Evolutionary conservation across 257 asterid genomes (phyloP).

Genomic region (Nicotiana benthamiana): DNA sequence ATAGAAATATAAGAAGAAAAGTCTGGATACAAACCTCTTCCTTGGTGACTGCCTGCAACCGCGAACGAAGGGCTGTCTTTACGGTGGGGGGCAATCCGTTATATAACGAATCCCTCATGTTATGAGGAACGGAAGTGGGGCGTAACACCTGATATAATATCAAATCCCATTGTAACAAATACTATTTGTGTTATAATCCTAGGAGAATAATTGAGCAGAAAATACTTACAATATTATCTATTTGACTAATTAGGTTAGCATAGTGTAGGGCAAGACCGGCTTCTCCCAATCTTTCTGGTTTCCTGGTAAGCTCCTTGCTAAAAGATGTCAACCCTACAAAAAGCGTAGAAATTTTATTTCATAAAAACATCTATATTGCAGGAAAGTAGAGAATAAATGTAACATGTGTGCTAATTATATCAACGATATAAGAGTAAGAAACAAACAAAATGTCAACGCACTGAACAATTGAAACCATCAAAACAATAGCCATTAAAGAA

Average conservation of each 20-base stretch:
- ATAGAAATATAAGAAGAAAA: neutral
- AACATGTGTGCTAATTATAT: neutral
- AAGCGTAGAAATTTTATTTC: neutral
- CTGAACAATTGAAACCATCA: neutral
- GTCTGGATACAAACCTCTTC: slow-evolving; percentile 43
- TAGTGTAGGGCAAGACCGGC: slow-evolving; percentile 96
- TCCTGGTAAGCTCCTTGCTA: slow-evolving; percentile 33
- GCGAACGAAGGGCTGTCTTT: slow-evolving; percentile 46
- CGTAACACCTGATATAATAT: slow-evolving; percentile 57
- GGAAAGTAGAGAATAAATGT: slow-evolving; percentile 1
- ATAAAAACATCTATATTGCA: neutral
- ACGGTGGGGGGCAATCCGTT: slow-evolving; percentile 71
- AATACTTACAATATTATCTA: slow-evolving; percentile 75
- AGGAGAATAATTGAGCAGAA: neutral
- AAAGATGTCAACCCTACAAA: slow-evolving; percentile 43
- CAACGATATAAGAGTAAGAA: neutral
- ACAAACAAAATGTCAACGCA: neutral
- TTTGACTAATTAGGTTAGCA: slow-evolving; percentile 86
- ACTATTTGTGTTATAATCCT: neutral
- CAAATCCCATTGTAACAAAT: neutral
- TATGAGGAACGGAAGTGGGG: slow-evolving; percentile 86
- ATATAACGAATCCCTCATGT: slow-evolving; percentile 74
- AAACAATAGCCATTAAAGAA: neutral
- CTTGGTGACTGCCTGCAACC: slow-evolving; percentile 26
- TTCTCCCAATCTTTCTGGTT: slow-evolving; percentile 70